Base-by-base conservation (phyloP, 73 alveolate species). In the Paramecium pentaurelia region DNA sequence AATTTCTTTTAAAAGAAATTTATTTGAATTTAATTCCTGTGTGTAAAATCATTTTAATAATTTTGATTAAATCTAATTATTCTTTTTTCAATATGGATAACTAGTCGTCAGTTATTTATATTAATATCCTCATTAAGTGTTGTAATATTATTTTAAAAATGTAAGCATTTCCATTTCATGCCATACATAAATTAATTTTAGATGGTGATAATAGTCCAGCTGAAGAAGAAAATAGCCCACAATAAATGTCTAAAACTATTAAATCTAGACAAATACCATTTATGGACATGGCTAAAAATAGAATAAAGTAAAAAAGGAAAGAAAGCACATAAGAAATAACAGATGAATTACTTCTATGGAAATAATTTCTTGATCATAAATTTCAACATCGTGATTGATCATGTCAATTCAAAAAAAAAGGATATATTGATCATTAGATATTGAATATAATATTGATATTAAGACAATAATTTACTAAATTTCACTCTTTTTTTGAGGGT, bases 1-100 rank as follows among this genome's bases (percentile, higher is more conserved):
- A 60, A 71, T 32, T 96, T 96, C 83, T 95, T 96, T 60, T 90
- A 60, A 20, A 83, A 70, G 60, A 71, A 92, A 20, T 87, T 95
- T 54, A 7, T 54, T 18, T 7, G 70, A 54, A 54, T 54, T 47
- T 54, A 16, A 18, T 54, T 54, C 70, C 1, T 18, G 70, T 40
- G 12, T 40, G 49, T 5, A 54, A 16, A 16, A 4, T 16, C 1
- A 54, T 54, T 54, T 47, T 54, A n/a, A 54, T 54, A 54, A 54
- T n/a, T 54, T 54, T 54, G 70, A 54, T 54, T 18, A 54, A 54
- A 54, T 54, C 70, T n/a, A 18, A 54, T 2, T 14, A 1, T 16
- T 54, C 27, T 54, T 54, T 54, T 6, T n/a, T 54, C 70, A 54
- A 54, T 2, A 18, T 54, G 10, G 32, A 18, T n/a, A 54, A 54